Conservation (phyloP, 805 yeast species). For the Candida multigemmis region DNA sequence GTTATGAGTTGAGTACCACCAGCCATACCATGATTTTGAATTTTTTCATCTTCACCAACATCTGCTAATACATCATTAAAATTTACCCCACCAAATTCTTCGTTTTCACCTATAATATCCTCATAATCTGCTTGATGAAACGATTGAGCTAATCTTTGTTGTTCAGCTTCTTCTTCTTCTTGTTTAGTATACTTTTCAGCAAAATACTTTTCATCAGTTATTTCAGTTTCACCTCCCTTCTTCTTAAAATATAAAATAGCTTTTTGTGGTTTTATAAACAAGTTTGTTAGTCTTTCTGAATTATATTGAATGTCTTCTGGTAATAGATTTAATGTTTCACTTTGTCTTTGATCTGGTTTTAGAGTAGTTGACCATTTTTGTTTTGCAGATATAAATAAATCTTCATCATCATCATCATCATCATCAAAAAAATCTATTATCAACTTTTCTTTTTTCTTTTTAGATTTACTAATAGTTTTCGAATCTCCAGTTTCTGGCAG, state of each 20-base stretch:
- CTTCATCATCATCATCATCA: conserved; percentile 22
- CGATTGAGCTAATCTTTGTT: conserved; percentile 24
- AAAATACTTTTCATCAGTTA: conserved; percentile 65
- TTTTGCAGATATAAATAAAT: conserved; percentile 23
- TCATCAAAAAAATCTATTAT: conserved; percentile 21
- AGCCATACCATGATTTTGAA: conserved; percentile 2
- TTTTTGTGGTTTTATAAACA: conserved; percentile 56
- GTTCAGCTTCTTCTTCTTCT: conserved; percentile 28
- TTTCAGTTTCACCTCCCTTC: conserved; percentile 7
- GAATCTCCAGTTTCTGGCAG: conserved; percentile 6
- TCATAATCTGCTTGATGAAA: conserved; percentile 33
- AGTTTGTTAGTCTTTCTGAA: conserved; percentile 54
- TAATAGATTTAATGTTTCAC: conserved; percentile 30
- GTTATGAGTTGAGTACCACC: conserved; percentile 4
- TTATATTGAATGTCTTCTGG: conserved; percentile 73
- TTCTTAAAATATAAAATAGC: conserved; percentile 9
- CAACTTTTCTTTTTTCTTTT: conserved; percentile 13
- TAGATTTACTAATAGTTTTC: neutral
- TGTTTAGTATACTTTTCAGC: conserved; percentile 50
- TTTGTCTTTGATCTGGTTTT: conserved; percentile 6
- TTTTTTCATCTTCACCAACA: conserved; percentile 5
- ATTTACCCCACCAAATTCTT: conserved; percentile 27
- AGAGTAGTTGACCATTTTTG: too few relatives aligned
- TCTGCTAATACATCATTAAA: conserved; percentile 31
- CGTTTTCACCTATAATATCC: conserved; percentile 26